A percentile compares a stretch with the other conserved stretches of the same genome.
These are phyloP conservation scores for Rostrohypoxylon terebratum DNA, from an alignment of 495 filamentous ascomycete species.

Conservation along the genomic window DNA sequence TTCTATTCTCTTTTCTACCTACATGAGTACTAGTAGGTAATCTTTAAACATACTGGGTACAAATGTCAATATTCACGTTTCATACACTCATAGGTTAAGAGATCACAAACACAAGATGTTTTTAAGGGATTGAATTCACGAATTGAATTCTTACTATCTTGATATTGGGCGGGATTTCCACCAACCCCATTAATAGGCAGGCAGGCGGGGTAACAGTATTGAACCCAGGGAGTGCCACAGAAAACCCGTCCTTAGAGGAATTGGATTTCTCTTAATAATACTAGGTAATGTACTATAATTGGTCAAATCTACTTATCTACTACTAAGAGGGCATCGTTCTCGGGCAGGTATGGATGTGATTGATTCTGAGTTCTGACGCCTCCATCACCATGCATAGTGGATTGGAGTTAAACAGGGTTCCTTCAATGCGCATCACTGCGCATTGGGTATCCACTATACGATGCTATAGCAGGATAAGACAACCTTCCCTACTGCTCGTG, in stretches of 20 bases:
- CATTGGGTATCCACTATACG: neutral
- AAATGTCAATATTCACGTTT: too few relatives aligned
- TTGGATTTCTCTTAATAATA: too few relatives aligned
- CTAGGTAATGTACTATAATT: too few relatives aligned
- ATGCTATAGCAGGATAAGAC: slow-evolving; percentile 4
- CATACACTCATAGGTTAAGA: too few relatives aligned
- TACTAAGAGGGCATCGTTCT: neutral
- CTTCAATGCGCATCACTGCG: neutral
- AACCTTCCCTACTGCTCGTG: neutral
- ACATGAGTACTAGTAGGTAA: too few relatives aligned
- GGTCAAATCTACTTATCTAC: too few relatives aligned
- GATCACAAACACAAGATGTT: too few relatives aligned
- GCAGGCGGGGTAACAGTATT: neutral
- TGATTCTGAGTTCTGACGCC: neutral
- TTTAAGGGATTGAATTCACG: too few relatives aligned
- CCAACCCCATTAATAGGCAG: neutral
- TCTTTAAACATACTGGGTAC: too few relatives aligned
- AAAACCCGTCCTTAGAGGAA: neutral
- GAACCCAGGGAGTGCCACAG: too few relatives aligned
- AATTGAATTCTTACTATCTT: too few relatives aligned
- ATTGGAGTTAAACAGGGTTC: neutral
- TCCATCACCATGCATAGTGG: neutral
- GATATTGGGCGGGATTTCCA: too few relatives aligned
- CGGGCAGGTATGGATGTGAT: neutral
- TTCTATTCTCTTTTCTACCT: neutral